A percentile compares a stretch with the other conserved stretches of the same genome.
These are phyloP conservation scores for Bothriochloa decipiens DNA, from an alignment of 176 grass and related monocot species.

Conservation along the genomic window DNA sequence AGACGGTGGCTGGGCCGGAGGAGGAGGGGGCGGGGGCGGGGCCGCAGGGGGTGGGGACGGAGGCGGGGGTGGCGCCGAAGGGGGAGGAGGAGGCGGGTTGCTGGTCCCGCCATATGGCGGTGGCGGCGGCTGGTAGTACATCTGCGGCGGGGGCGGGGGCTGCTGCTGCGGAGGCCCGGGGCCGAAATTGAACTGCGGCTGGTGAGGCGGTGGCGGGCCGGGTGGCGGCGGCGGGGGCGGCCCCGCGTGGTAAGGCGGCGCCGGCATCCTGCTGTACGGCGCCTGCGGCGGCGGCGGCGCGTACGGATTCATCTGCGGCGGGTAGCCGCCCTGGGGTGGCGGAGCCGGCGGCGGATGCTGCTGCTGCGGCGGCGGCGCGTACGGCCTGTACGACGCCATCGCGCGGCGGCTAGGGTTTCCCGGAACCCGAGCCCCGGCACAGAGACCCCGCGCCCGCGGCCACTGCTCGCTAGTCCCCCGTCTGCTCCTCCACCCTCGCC, in stretches of 20 bases:
- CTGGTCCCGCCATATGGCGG: slow-evolving; percentile 38
- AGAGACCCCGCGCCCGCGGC: neutral
- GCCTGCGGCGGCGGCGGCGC: slow-evolving; percentile 40
- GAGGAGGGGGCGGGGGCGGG: slow-evolving; percentile 52
- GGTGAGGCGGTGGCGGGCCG: slow-evolving; percentile 51
- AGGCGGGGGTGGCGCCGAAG: slow-evolving; percentile 46
- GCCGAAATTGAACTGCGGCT: slow-evolving; percentile 54
- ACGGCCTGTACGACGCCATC: slow-evolving; percentile 87
- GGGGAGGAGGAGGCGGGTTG: slow-evolving; percentile 50
- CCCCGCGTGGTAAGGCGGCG: slow-evolving; percentile 38
- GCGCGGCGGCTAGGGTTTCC: slow-evolving; percentile 45
- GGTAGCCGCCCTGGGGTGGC: slow-evolving; percentile 48
- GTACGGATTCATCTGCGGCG: slow-evolving; percentile 52
- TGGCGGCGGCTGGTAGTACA: slow-evolving; percentile 51
- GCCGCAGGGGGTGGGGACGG: slow-evolving; percentile 52
- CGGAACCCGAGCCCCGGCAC: slow-evolving; percentile 42
- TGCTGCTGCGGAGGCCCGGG: slow-evolving; percentile 30
- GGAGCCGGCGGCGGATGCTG: slow-evolving; percentile 38
- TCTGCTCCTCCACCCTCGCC: slow-evolving; percentile 5
- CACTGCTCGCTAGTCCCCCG: slow-evolving; percentile 1
- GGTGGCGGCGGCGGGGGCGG: slow-evolving; percentile 49
- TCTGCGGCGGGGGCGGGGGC: slow-evolving; percentile 28
- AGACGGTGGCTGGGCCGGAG: slow-evolving; percentile 38
- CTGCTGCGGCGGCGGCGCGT: slow-evolving; percentile 35
- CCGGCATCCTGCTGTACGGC: slow-evolving; percentile 50